Percentiles rank a stretch among this genome's conserved stretches.
phyloP scores from a whole-genome alignment of 805 yeast genomes.

The Cyberlindnera maritima region DNA sequence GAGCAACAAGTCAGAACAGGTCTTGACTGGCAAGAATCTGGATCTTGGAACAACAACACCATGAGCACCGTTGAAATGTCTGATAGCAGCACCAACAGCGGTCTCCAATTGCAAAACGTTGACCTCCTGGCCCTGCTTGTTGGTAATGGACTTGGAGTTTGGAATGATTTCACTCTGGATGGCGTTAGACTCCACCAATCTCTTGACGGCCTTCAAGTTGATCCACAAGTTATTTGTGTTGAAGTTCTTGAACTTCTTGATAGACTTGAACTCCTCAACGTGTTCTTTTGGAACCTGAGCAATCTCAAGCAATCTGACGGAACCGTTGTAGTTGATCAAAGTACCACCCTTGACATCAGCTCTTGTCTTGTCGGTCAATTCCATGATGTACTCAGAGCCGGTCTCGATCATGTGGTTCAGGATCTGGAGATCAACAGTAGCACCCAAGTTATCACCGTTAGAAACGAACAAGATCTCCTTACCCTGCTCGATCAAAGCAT shows the following conservation, averaged over 20 bases:
- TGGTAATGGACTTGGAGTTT: constrained; percentile 76
- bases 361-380: constrained; percentile 96
- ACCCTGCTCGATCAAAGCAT: constrained; percentile 84
- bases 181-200: constrained; percentile 79
- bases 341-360: constrained; percentile 99
- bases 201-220: constrained; percentile 89
- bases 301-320: constrained; percentile 90
- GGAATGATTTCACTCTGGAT: constrained; percentile 94
- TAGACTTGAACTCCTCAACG: constrained; percentile 95
- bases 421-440: constrained; percentile 91
- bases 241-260: constrained; percentile 96
- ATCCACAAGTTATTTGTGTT: constrained; percentile 99
- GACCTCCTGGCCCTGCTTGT: constrained; percentile 68
- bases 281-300: constrained; percentile 99
- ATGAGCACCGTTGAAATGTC: constrained; percentile 91
- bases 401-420: constrained; percentile 91
- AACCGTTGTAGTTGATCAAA: constrained; percentile 91
- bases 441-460: constrained; percentile 98
- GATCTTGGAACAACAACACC: constrained; percentile 99
- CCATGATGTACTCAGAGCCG: constrained; percentile 95
- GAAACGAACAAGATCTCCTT: constrained; percentile 94
- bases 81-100: constrained; percentile 98
- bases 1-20: constrained; percentile 89
- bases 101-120: constrained; percentile 95
- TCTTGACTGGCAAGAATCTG: constrained; percentile 96